These are phyloP conservation scores for Colletotrichum neosansevieriae DNA, from an alignment of 2,329 filamentous ascomycete species.

Conservation along the genomic window DNA sequence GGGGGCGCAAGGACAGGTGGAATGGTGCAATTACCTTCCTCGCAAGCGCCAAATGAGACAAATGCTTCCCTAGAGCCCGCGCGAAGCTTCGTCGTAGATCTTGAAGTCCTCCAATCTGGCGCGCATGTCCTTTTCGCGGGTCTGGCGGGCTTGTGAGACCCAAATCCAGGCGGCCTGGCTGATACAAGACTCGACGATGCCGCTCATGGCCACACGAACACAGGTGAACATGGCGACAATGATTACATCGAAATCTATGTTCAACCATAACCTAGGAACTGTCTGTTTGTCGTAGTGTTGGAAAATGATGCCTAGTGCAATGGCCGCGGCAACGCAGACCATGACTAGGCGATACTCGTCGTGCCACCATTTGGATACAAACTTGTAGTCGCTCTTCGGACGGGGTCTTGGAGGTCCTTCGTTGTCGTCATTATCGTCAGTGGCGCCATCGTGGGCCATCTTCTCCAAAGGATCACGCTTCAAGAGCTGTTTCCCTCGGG, in stretches of 20 bases:
- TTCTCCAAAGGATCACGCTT: not conserved
- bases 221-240: slow-evolving; percentile 53
- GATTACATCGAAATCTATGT: slow-evolving; percentile 50
- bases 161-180: slow-evolving; percentile 56
- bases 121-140: slow-evolving; percentile 45
- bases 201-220: slow-evolving; percentile 51
- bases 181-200: slow-evolving; percentile 51
- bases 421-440: slow-evolving; percentile 20
- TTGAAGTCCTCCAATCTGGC: slow-evolving; percentile 54
- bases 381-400: slow-evolving; percentile 35
- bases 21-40: slow-evolving; percentile 45
- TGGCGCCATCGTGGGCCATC: slow-evolving; percentile 23
- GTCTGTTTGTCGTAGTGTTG: slow-evolving; percentile 47
- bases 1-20: no score
- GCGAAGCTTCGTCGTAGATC: slow-evolving; percentile 53
- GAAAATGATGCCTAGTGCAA: slow-evolving; percentile 47
- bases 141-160: slow-evolving; percentile 51
- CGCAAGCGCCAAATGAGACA: slow-evolving; percentile 51
- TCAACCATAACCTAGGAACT: slow-evolving; percentile 46
- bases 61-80: slow-evolving; percentile 52
- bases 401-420: slow-evolving; percentile 25
- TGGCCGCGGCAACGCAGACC: slow-evolving; percentile 46
- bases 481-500: no score
- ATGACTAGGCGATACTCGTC: slow-evolving; percentile 51
- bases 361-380: slow-evolving; percentile 51